Evolutionary conservation across 2,329 filamentous ascomycete species (phyloP), one percentile per base, ranked within the genome.

Genomic region (Nannizzia gypsea): DNA sequence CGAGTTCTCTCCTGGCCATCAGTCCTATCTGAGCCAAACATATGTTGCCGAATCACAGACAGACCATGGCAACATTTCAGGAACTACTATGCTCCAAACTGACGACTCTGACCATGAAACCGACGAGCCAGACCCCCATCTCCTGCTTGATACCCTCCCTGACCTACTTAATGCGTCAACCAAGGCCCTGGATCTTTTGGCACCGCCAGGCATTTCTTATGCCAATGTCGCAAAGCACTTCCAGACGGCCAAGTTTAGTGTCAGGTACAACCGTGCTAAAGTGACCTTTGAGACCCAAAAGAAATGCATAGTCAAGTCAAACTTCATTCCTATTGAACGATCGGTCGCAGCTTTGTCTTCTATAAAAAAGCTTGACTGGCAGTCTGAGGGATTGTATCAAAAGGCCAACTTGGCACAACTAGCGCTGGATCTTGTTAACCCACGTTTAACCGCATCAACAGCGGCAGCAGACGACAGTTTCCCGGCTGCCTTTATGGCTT

Each of bases 351-450:
- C 38, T 3, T 50, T 64, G 26, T 62, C 62, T 5, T 61, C 55
- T 0, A 34, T 61, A 4, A 24, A 59, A 54, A 11, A 42, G 5
- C 17, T 59, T 24, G 56, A 56, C 22, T 62, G 60, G 60, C 28
- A 56, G 15, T 56, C 61, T 6, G 31, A 52, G 15, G 56, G 38
- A 22, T 24, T 62, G 20, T 62, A 56, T 24, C 60, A 63, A 26
- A 64, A 60, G 42, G 63, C 64, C 20, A 65, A 65, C 50, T 56
- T 65, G 3, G 64, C 61, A 15, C 60, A 61, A 40, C 44, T 65
- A 15, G 59, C 61, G 22, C 26, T 63, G 44, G 61, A 63, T 52
- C 52, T 65, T 6, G 57, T 64, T 6, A 52, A 42, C 5, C 56
- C 56, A 5, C 26, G 22, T 5, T 40, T 26, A 48, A 58, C 20